Conservation (phyloP, 2,329 filamentous ascomycete genomes). For the Ophiostoma ulmi region DNA sequence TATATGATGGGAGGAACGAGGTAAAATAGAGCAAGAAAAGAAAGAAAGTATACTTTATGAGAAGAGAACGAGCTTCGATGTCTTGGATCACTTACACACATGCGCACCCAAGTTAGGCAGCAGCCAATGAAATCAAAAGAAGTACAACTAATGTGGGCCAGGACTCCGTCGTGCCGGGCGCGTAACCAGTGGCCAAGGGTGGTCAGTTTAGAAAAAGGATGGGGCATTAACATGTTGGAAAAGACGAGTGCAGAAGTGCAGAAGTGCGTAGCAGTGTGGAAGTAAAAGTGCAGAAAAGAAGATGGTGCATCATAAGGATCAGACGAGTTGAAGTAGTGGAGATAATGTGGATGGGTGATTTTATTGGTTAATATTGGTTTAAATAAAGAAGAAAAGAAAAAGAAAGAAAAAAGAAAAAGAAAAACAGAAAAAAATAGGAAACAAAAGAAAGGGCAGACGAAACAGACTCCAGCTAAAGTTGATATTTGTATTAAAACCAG, state of each 20-base stretch:
- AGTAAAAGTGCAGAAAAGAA: background rate
- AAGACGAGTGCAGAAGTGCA: background rate
- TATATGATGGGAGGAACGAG: background rate
- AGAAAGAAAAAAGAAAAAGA: background rate
- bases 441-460: background rate
- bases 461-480: too few species aligned
- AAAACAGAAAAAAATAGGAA: background rate
- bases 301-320: background rate
- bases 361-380: background rate
- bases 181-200: constrained; percentile 23
- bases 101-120: background rate
- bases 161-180: constrained; percentile 24
- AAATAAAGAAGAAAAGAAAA: background rate
- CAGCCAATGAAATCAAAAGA: constrained; percentile 5
- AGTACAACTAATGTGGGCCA: constrained; percentile 16
- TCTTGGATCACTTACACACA: background rate
- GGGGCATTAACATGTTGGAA: constrained; percentile 2
- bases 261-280: background rate
- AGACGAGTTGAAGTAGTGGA: background rate
- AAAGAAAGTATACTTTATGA: background rate
- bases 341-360: background rate
- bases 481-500: too few species aligned
- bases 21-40: background rate
- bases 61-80: background rate
- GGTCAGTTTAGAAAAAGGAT: constrained; percentile 12